Percentiles rank a stretch among this genome's conserved stretches.
These are phyloP conservation scores for Eucalyptus virginea DNA, from an alignment of 345 rosid species.

Conservation along the genomic window DNA sequence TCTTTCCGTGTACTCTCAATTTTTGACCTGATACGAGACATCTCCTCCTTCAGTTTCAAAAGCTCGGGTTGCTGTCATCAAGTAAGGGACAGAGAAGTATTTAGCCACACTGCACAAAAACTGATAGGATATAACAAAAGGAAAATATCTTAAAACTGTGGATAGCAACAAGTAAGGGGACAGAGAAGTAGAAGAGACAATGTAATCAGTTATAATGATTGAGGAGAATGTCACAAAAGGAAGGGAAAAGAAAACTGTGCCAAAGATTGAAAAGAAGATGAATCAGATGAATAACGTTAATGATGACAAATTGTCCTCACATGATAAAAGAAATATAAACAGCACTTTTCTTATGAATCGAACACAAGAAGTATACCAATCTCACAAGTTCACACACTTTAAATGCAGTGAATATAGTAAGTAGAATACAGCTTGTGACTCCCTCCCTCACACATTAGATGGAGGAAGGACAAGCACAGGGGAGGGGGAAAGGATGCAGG, in stretches of 20 bases:
- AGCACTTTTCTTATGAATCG: background rate
- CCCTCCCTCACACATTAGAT: background rate
- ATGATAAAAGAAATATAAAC: background rate
- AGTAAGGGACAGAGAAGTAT: background rate
- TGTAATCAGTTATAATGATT: background rate
- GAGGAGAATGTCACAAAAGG: background rate
- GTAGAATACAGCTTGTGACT: background rate
- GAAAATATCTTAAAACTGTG: background rate
- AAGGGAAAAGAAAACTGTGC: background rate
- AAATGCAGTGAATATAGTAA: background rate
- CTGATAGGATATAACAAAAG: background rate
- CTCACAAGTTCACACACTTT: background rate
- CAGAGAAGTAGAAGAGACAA: background rate
- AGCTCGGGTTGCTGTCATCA: slow-evolving; percentile 80
- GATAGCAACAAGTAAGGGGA: background rate
- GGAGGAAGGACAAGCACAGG: background rate
- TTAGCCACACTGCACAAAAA: background rate
- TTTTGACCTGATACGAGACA: slow-evolving; percentile 72
- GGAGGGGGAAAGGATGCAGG: background rate
- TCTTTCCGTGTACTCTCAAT: slow-evolving; percentile 76
- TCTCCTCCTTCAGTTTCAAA: slow-evolving; percentile 79
- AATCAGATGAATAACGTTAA: background rate
- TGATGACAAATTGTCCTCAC: background rate
- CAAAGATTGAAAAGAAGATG: background rate
- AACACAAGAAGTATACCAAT: background rate